Base-by-base conservation (phyloP, 106 monocot genomes). In the Allium fistulosum region DNA sequence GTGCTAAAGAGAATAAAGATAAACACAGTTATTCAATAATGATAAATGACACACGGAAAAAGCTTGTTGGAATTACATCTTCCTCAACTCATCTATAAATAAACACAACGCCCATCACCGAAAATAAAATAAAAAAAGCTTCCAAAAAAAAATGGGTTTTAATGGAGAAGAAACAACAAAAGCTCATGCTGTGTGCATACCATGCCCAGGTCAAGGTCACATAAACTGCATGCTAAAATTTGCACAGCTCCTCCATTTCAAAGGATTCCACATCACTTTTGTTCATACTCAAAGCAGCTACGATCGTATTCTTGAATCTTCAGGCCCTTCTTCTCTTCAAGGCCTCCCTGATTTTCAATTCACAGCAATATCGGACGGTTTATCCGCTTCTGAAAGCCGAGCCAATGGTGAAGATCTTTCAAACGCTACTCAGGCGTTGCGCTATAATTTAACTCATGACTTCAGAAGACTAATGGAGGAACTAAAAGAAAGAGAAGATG, bases 201-300 rank as follows among this genome's bases (percentile, higher is more conserved):
- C 72, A 46, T 72, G 49, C 49, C 62, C 72, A 46, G 16, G 49
- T 11, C 72, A 72, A 72, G 72, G 72, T 28, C 72, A 72, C 72
- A 53, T 72, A 72, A 52, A 49, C 28, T 48, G 53, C 7, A 46
- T 50, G 72, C 52, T 72, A 1, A 62, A 17, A 26, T 49, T 75
- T 5, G 67, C 75, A 26, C 67, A 68, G 60, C 68, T 75, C 68
- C 67, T 75, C 60, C 68, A 75, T 61, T 68, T 66, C 68, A 49
- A 68, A 12, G 75, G 75, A 61, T 75, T 68, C 61, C 46, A 61
- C 69, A 47, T 75, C 51, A 75, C 75, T 15, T 69, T 75, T 50
- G 69, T 75, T 27, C 65, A 74, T 57, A 74, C 74, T 8, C 58
- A 59, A 26, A 65, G 58, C 66, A 66, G 49, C 68, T 69, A 76